Conservation (phyloP, 2,329 filamentous ascomycete species). For the Beauveria caledonica region DNA sequence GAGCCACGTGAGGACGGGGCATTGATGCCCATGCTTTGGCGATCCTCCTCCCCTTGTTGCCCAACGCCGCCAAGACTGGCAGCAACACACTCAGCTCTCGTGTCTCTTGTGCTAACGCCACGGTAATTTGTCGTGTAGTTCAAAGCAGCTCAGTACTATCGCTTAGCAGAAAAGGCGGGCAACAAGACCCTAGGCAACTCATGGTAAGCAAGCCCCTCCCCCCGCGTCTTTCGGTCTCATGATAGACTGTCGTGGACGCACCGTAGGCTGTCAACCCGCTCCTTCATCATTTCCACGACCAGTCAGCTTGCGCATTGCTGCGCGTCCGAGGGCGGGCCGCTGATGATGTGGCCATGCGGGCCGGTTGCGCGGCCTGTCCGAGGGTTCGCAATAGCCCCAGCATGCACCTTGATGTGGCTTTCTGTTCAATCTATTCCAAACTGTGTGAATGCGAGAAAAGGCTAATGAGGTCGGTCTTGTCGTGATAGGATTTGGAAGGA, state of each 20-base stretch:
- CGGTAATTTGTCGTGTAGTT: slow-evolving; percentile 42
- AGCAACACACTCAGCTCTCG: background rate
- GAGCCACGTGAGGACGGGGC: background rate
- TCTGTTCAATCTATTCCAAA: background rate
- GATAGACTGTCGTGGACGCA: background rate
- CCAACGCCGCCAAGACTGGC: background rate
- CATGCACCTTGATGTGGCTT: no score
- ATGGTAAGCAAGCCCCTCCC: slow-evolving; percentile 57
- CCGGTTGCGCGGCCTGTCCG: background rate
- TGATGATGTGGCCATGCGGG: slow-evolving; percentile 7
- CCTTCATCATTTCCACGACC: no score
- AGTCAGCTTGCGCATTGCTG: background rate
- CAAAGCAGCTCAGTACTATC: slow-evolving; percentile 80
- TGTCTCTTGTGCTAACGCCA: background rate
- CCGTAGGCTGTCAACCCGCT: background rate
- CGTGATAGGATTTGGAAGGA: slow-evolving; percentile 88
- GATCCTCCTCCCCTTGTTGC: background rate
- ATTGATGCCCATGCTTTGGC: background rate
- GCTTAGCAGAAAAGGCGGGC: slow-evolving; percentile 79
- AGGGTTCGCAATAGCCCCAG: no score
- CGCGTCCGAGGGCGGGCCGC: background rate
- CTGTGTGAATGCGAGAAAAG: no score
- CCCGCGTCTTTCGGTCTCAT: background rate
- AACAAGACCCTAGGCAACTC: slow-evolving; percentile 88
- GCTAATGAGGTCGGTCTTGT: background rate